These are phyloP conservation scores for Pestalotiopsis sp. DNA, from an alignment of 2,329 filamentous ascomycete species.

Conservation along the genomic window DNA sequence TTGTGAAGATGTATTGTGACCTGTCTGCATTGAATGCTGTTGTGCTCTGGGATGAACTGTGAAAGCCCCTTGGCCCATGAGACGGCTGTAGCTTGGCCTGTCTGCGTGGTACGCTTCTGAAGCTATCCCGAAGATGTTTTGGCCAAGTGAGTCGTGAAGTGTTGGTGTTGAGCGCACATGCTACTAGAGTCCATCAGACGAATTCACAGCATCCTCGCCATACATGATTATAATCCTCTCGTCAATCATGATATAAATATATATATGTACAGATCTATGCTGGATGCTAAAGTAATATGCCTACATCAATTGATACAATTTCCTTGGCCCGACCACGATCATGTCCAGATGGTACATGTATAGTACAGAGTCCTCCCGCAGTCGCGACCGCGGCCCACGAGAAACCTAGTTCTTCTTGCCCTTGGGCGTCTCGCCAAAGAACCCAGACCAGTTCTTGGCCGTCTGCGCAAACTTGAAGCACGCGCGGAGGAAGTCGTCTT, in stretches of 20 bases:
- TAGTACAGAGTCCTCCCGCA: not conserved
- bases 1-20: not conserved
- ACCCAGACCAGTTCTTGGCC: conserved; percentile 2
- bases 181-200: too few relatives aligned
- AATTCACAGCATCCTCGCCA: too few relatives aligned
- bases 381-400: too few relatives aligned
- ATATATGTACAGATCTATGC: not conserved
- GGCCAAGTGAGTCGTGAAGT: too few relatives aligned
- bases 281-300: not conserved
- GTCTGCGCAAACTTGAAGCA: conserved; percentile 9
- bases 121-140: too few relatives aligned
- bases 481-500: conserved; percentile 6
- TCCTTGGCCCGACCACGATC: not conserved
- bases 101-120: too few relatives aligned
- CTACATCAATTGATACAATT: not conserved
- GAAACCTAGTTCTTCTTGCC: not conserved
- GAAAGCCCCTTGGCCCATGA: too few relatives aligned
- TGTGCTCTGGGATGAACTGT: too few relatives aligned
- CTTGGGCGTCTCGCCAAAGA: not conserved
- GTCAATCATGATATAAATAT: not conserved
- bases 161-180: too few relatives aligned
- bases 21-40: too few relatives aligned
- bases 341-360: not conserved
- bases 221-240: not conserved
- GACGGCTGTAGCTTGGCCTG: too few relatives aligned